phyloP scores from a whole-genome alignment of 139 green algal species.

The Micractinium conductrix region DNA sequence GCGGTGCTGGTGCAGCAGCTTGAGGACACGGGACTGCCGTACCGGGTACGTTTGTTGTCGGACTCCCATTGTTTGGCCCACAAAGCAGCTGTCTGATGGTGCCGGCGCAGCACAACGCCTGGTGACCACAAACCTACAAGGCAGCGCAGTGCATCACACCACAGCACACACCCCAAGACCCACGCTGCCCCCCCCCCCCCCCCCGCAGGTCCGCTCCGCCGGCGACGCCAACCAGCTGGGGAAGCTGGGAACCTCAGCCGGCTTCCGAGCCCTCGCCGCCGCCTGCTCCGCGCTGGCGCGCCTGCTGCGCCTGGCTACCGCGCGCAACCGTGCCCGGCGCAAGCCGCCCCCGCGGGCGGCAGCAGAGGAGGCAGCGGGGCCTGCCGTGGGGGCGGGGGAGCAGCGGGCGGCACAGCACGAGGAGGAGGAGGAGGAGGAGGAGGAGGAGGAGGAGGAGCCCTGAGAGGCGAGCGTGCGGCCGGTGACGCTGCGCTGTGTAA shows the following conservation, averaged over 20 bases:
- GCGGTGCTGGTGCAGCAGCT: not conserved
- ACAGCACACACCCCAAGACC: no score
- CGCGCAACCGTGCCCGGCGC: not conserved
- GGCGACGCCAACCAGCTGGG: not conserved
- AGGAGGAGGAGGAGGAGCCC: not conserved
- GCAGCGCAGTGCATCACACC: no score
- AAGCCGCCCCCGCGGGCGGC: not conserved
- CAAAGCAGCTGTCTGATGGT: no score
- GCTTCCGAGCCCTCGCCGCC: not conserved
- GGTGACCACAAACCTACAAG: no score
- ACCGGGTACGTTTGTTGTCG: not conserved
- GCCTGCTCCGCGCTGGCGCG: not conserved
- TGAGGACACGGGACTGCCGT: not conserved
- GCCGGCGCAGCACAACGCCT: no score
- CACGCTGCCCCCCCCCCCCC: no score
- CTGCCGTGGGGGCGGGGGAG: not conserved
- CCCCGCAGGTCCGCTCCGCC: not conserved
- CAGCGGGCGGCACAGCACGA: not conserved
- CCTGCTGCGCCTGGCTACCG: slow-evolving; percentile 16
- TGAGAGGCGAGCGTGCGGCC: not conserved
- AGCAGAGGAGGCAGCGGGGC: not conserved
- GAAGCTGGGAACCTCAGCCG: not conserved
- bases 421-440: not conserved
- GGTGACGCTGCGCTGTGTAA: not conserved
- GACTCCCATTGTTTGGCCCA: no score